These are phyloP conservation scores for Nemania diffusa DNA, from an alignment of 2,329 filamentous ascomycete genomes.

Conservation along the genomic window DNA sequence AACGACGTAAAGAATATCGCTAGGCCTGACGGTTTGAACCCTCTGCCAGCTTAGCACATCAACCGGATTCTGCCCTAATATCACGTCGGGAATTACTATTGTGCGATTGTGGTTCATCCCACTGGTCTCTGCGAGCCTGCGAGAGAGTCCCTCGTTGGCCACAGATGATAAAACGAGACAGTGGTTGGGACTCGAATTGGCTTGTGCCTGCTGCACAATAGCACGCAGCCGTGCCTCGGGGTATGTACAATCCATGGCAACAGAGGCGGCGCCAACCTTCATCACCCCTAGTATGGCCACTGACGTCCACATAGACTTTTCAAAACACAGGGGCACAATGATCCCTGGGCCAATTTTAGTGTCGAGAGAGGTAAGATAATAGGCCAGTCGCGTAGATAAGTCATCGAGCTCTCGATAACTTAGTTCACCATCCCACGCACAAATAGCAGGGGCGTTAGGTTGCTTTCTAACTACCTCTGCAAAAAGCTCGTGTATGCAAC, in stretches of 20 bases:
- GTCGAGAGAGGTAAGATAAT: background rate
- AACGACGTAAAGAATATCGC: background rate
- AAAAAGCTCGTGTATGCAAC: background rate
- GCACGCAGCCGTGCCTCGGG: background rate
- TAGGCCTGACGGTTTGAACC: background rate
- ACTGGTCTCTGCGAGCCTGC: background rate
- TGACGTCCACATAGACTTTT: constrained; percentile 14
- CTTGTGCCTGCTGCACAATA: background rate
- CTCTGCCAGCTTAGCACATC: background rate
- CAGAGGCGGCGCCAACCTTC: constrained; percentile 16
- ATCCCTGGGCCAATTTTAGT: constrained; percentile 1
- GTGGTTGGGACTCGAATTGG: background rate
- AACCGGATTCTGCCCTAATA: background rate
- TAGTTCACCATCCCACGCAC: constrained; percentile 13
- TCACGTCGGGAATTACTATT: constrained; percentile 1
- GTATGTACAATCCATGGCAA: constrained; percentile 1
- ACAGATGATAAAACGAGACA: constrained; percentile 3
- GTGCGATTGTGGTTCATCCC: constrained; percentile 4
- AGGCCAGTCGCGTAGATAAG: constrained; percentile 10
- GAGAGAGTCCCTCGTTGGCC: background rate
- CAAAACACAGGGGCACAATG: constrained; percentile 4
- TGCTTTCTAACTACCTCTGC: background rate
- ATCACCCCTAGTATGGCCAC: constrained; percentile 11
- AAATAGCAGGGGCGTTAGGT: background rate
- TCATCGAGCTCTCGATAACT: constrained; percentile 12